A percentile compares a stretch with the other conserved stretches of the same genome.
Conservation (phyloP, 1,284 basidiomycete species). For the Somion occarium region DNA sequence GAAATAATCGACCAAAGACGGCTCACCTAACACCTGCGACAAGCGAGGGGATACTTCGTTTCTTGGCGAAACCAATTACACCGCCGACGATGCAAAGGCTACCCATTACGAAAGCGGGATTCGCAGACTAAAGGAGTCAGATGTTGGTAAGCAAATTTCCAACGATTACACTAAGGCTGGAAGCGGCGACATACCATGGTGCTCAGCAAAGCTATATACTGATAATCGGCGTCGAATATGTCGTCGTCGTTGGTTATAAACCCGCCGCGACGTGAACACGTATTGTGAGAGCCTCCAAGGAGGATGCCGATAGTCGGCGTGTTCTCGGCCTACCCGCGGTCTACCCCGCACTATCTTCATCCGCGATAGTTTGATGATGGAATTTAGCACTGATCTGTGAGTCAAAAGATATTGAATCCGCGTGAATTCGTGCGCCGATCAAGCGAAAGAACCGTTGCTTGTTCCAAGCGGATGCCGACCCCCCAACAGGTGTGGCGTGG, state of each 20-base stretch:
- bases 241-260: not conserved
- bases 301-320: not conserved
- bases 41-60: conserved; percentile 73
- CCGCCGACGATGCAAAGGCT: conserved; percentile 76
- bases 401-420: not conserved
- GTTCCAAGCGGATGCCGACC: not conserved
- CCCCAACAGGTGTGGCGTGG: not conserved
- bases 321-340: not conserved
- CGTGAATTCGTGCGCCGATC: not conserved
- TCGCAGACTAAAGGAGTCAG: conserved; percentile 54
- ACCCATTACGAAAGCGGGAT: conserved; percentile 79
- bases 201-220: not conserved
- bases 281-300: not conserved
- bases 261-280: not conserved
- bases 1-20: not conserved
- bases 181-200: not conserved
- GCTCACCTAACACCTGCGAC: conserved; percentile 74
- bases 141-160: not conserved
- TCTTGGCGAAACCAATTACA: conserved; percentile 62
- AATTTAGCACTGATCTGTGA: not conserved
- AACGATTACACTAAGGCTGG: not conserved
- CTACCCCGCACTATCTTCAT: too few species aligned
- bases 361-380: not conserved
- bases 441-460: not conserved
- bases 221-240: too few species aligned